Evolutionary conservation across 345 rosid genomes (phyloP).

Genomic region (Ailanthus altissimus): DNA sequence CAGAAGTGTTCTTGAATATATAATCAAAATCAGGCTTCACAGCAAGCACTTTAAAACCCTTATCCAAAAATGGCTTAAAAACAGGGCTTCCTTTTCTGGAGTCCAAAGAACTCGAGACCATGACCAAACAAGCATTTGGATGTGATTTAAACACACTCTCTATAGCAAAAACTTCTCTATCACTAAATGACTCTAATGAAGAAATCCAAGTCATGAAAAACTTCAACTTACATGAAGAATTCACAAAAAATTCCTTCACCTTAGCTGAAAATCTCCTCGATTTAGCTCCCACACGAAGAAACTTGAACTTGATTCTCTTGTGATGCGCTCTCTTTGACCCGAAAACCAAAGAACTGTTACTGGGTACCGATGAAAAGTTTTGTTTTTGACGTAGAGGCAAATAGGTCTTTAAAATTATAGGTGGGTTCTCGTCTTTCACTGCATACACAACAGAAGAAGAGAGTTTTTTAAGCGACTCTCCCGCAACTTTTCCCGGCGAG

Average conservation of each 20-base stretch:
- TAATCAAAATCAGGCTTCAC: conserved; percentile 64
- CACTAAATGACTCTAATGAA: conserved; percentile 57
- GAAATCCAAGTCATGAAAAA: conserved; percentile 98
- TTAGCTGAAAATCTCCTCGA: conserved; percentile 44
- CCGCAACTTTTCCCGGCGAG: conserved; percentile 28
- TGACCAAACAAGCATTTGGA: conserved; percentile 62
- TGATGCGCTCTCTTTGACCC: conserved; percentile 26
- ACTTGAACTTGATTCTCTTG: conserved; percentile 7
- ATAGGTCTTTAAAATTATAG: conserved; percentile 36
- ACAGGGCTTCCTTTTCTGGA: conserved; percentile 46
- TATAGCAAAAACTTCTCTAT: conserved; percentile 54
- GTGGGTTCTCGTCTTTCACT: conserved; percentile 51
- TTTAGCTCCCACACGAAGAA: conserved; percentile 28
- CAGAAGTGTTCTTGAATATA: conserved; percentile 61
- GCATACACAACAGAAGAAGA: conserved; percentile 45
- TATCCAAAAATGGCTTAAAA: conserved; percentile 53
- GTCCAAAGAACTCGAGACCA: conserved; percentile 76
- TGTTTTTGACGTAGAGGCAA: conserved; percentile 31
- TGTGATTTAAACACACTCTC: conserved; percentile 73
- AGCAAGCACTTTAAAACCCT: conserved; percentile 50
- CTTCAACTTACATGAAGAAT: conserved; percentile 53
- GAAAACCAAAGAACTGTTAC: conserved; percentile 5
- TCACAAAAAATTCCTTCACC: conserved; percentile 49
- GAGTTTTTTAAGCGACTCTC: conserved; percentile 30
- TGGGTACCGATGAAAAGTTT: conserved; percentile 27